These are phyloP conservation scores for Tetrastigma voinierianum DNA, from an alignment of 164 flowering plant species.

Conservation along the genomic window DNA sequence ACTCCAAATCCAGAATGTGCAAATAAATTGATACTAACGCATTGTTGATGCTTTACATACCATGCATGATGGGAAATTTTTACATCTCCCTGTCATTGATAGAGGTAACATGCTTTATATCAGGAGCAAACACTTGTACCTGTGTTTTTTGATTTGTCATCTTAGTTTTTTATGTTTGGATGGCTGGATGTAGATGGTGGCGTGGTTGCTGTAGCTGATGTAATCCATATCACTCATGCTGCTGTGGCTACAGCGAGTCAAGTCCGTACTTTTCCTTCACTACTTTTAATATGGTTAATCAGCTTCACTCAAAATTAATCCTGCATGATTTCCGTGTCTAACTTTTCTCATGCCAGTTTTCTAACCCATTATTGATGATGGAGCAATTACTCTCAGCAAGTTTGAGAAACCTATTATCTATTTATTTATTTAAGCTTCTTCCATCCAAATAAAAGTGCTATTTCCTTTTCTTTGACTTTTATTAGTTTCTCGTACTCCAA, in stretches of 20 bases:
- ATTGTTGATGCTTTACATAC: slow-evolving; percentile 96
- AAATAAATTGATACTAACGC: slow-evolving; percentile 84
- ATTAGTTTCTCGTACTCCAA: no score
- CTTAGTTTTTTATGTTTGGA: slow-evolving; percentile 8
- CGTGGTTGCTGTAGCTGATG: slow-evolving; percentile 84
- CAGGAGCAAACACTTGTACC: background rate
- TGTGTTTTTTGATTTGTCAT: background rate
- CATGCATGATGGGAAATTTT: slow-evolving; percentile 97
- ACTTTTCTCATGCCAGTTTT: no score
- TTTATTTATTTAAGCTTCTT: no score
- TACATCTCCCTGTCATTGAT: slow-evolving; percentile 94
- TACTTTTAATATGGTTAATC: background rate
- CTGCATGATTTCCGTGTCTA: background rate
- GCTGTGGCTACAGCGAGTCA: slow-evolving; percentile 86
- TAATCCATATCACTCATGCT: slow-evolving; percentile 88
- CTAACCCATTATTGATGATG: no score
- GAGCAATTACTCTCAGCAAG: no score
- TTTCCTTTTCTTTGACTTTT: no score
- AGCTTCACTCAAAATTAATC: background rate
- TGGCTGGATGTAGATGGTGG: slow-evolving; percentile 64
- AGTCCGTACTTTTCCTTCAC: background rate
- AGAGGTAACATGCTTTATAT: slow-evolving; percentile 47
- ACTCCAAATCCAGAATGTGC: slow-evolving; percentile 99
- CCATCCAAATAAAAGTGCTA: no score
- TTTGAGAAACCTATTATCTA: no score